Conservation (phyloP, 2,329 filamentous ascomycete genomes). For the Chrysoporthe austroafricana region DNA sequence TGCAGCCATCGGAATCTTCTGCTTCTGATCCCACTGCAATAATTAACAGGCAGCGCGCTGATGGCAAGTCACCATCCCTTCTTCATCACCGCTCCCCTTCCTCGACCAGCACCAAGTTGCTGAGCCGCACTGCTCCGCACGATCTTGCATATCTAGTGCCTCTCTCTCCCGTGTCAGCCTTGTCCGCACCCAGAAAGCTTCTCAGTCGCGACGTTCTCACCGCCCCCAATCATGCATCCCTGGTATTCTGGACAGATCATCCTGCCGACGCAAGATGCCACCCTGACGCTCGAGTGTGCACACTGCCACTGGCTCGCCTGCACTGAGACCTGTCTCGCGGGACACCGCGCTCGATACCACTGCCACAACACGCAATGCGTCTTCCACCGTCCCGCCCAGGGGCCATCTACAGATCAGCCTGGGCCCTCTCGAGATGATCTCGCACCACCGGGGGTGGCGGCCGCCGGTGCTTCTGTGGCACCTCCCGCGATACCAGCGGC, state of each 20-base stretch:
- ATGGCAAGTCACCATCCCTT: background rate
- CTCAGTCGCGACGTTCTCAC: background rate
- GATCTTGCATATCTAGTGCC: background rate
- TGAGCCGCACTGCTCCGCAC: background rate
- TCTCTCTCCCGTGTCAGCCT: background rate
- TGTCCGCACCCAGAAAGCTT: background rate
- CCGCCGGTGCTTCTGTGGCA: too few species aligned
- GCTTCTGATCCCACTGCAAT: background rate
- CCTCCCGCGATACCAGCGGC: background rate
- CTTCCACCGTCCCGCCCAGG: conserved; percentile 1
- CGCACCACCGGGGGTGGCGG: background rate
- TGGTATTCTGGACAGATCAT: background rate
- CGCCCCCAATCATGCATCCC: background rate
- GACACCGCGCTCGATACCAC: conserved; percentile 1
- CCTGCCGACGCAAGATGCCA: background rate
- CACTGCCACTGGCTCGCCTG: conserved; percentile 7
- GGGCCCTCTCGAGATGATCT: background rate
- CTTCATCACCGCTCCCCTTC: background rate
- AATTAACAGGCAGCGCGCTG: background rate
- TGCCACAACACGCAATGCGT: conserved; percentile 17
- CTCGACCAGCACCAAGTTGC: background rate
- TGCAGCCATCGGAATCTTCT: background rate
- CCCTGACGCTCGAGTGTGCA: background rate
- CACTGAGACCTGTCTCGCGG: background rate
- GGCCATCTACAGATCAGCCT: background rate